Base-by-base conservation (phyloP, 2,329 filamentous ascomycete genomes). In the Monosporascus sp. region DNA sequence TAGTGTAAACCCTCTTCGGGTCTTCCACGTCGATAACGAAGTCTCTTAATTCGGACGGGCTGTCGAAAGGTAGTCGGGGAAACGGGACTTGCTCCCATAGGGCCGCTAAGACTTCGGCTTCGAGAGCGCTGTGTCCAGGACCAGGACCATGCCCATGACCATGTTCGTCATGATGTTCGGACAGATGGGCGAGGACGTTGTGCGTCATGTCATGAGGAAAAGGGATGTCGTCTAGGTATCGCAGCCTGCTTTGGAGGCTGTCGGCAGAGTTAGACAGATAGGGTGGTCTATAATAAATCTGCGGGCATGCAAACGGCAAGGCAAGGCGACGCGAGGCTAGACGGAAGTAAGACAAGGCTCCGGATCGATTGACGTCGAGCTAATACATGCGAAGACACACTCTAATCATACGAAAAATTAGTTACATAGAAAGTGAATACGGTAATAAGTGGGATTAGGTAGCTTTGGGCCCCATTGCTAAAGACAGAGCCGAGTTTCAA, bases 81-180 rank as follows among this genome's bases (percentile, higher is more conserved):
- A 86, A 85, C 2, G 78, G 77, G 3, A 80, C 80, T 51, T 81
- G 75, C 58, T 82, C 79, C 83, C 83, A 87, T 35, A 87, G 75
- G 11, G 78, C 79, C 48, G 77, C 76, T 20, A 84, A 66, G 48
- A 84, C 63, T 52, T 82, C 79, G 31, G 70, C 61, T 27, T 80
- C 77, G 49, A 64, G 61, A 52, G 59, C 55, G 60, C 62, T 57
- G 62, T 65, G 63, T 59, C 62, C 60, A 53, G 59, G 62, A 60
- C 65, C 63, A 52, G 65, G 57, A 58, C 64, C 62, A 65, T 65
- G 63, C 69, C 67, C 58, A 61, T 60, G 43, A 69, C 65, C 63
- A 79, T 75, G 68, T 70, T 73, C 69, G 76, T 77, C 77, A 80
- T 81, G 68, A 31, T 31, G 9, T 15, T 46, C 43, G 43, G 43